Base-by-base conservation (phyloP, 768 basidiomycete genomes). In the Tulasnella sp. region DNA sequence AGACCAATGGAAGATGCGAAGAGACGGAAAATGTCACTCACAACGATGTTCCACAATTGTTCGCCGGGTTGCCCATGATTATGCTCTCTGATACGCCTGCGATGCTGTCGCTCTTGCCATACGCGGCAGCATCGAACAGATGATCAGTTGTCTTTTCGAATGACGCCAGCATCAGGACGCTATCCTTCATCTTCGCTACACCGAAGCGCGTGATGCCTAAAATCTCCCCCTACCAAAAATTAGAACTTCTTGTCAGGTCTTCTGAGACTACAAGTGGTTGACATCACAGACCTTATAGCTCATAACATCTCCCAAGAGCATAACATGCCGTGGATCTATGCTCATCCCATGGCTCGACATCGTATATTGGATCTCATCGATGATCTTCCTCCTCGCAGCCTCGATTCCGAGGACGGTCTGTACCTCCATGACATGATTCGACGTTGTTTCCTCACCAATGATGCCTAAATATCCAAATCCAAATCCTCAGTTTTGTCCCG, bases 61-160 rank as follows among this genome's bases (percentile, higher is more conserved):
- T 86, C 0, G 94, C 93, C 38, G 94, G 85, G 67, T 95, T 96
- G 30, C 94, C 94, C 92, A 99, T 94, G 71, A 99, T 98, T 70
- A 99, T 99, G 70, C 95, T 97, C 71, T 99, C 96, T 19, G 96
- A 98, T 4, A 99, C 95, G 52, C 96, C 96, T 29, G 90, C 85
- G 56, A 99, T 96, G 59, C 80, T 82, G 68, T 99, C 96, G 51
- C 84, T 91, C 73, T 98, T 98, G 10, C 93, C 91, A 70, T 86
- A 94, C 2, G 96, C 89, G 9, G 96, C 86, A 2, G 96, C 96
- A 68, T 99, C 93, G 73, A 99, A 99, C 61, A 99, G 74, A 71
- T 99, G 96, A 75, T 99, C 96, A 13, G 96, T 99, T 15, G 96
- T 98, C 76, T 98, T 98, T 73, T 99, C 96, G 72, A 99, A 99